Percentiles rank a stretch among this genome's conserved stretches.
phyloP scores from a whole-genome alignment of 108 stramenopile genomes.

The Nitzschia palea region DNA sequence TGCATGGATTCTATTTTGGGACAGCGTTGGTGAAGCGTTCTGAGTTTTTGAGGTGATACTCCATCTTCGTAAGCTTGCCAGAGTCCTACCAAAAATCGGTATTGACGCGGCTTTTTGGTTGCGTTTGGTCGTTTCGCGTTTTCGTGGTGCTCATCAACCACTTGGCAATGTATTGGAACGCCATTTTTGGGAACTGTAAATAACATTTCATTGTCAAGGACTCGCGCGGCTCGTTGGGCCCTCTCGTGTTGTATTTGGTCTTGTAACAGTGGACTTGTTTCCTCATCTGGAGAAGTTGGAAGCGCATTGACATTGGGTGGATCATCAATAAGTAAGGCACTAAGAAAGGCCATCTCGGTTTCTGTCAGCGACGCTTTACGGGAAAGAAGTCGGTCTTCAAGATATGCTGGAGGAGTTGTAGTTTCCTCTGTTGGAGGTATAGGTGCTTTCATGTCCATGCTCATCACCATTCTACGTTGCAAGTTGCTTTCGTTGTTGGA shows the following conservation, averaged over 20 bases:
- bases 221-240: slow-evolving; percentile 9
- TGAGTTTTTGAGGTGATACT: slow-evolving; percentile 15
- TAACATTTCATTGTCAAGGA: slow-evolving; percentile 35
- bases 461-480: slow-evolving; percentile 2
- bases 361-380: slow-evolving; percentile 26
- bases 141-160: neutral
- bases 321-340: slow-evolving; percentile 24
- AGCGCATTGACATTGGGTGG: neutral
- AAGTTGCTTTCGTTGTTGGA: neutral
- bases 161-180: neutral
- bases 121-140: neutral
- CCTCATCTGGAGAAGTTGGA: slow-evolving; percentile 1
- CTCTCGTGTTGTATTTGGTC: neutral
- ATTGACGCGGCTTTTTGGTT: slow-evolving; percentile 8
- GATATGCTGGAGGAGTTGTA: neutral
- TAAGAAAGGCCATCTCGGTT: slow-evolving; percentile 23
- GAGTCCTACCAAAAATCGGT: slow-evolving; percentile 29
- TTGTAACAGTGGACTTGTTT: neutral
- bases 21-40: neutral
- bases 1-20: neutral
- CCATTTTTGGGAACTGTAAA: slow-evolving; percentile 16
- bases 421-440: neutral
- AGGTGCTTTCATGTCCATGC: neutral
- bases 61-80: slow-evolving; percentile 57
- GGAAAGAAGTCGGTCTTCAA: neutral